Base-by-base conservation (phyloP, 1,284 basidiomycete species). In the Cryptococcus sp. region DNA sequence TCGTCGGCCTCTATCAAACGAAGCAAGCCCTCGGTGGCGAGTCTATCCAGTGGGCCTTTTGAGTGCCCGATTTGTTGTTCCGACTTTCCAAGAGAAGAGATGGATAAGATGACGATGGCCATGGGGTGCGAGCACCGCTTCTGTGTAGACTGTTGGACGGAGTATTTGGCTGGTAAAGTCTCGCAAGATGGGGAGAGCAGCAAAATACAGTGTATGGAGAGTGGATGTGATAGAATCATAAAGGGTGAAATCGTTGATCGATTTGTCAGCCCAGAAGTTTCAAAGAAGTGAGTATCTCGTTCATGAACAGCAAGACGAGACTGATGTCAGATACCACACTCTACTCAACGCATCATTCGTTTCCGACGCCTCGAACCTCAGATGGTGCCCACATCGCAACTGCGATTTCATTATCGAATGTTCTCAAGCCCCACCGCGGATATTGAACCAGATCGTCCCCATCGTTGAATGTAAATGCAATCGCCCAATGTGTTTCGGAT, bases 311-410 rank as follows among this genome's bases (percentile, higher is more conserved):
- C 14, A 18, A 60, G 39, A 57, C 52, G 21, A 32, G 44, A 42
- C 41, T 24, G 42, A 77, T 78, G 24, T 66, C 46, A 86, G 91
- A 25, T 94, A 91, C 78, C 84, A 87, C 57, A 87, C 89, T 63
- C 81, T 98, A 39, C 80, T 96, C 47, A 85, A 91, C 50, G 85
- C 91, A 42, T 85, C 94, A 69, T 98, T 88, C 73, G 96, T 99
- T 14, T 84, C 84, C 28, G 89, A 89, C 72, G 87, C 87, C 72
- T 78, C 82, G 28, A 84, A 83, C 51, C 80, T 98, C 64, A 87
- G 91, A 70, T 99, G 90, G 81, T 99, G 94, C 72, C 94, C 94
- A 2, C 80, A 79, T 42, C 80, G 80, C 3, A 76, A 78, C 53
- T 82, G 81, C 72, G 86, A 87, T 25, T 86, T 90, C 68, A 92